Conservation (phyloP, 2,329 filamentous ascomycete genomes). For the Ophiostoma ulmi region DNA sequence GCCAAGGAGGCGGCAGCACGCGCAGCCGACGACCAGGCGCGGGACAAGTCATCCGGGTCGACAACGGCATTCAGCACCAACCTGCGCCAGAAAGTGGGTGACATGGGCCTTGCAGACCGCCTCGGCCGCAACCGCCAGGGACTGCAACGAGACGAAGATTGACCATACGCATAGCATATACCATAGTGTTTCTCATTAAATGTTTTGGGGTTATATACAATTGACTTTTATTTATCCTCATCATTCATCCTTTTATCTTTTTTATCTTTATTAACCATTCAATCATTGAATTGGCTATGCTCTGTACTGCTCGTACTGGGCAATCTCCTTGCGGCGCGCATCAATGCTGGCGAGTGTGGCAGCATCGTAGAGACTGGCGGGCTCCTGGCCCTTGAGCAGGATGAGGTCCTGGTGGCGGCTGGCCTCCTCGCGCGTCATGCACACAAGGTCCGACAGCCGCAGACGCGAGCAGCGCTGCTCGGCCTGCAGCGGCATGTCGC, state of each 20-base stretch:
- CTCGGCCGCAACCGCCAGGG: constrained; percentile 46
- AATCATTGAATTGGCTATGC: background rate
- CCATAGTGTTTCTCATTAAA: background rate
- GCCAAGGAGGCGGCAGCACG: constrained; percentile 59
- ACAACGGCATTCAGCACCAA: constrained; percentile 54
- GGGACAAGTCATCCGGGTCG: constrained; percentile 36
- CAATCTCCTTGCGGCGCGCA: constrained; percentile 61
- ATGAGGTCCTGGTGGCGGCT: constrained; percentile 73
- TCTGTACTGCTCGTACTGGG: constrained; percentile 45
- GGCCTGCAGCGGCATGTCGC: constrained; percentile 31
- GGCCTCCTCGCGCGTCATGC: constrained; percentile 91
- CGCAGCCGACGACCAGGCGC: constrained; percentile 61
- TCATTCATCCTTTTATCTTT: background rate
- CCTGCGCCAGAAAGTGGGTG: constrained; percentile 55
- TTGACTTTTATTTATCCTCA: constrained; percentile 1
- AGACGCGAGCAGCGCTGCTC: constrained; percentile 74
- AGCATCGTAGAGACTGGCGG: constrained; percentile 68
- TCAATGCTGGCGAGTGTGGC: constrained; percentile 64
- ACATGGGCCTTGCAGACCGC: constrained; percentile 48
- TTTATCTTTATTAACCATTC: background rate
- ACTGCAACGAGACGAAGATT: constrained; percentile 43
- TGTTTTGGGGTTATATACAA: background rate
- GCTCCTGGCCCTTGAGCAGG: constrained; percentile 60
- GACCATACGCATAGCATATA: background rate
- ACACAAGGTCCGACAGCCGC: constrained; percentile 66